A percentile compares a stretch with the other conserved stretches of the same genome.
phyloP scores from a whole-genome alignment of 129 eudicot species.

The Tanacetum coccineum region DNA sequence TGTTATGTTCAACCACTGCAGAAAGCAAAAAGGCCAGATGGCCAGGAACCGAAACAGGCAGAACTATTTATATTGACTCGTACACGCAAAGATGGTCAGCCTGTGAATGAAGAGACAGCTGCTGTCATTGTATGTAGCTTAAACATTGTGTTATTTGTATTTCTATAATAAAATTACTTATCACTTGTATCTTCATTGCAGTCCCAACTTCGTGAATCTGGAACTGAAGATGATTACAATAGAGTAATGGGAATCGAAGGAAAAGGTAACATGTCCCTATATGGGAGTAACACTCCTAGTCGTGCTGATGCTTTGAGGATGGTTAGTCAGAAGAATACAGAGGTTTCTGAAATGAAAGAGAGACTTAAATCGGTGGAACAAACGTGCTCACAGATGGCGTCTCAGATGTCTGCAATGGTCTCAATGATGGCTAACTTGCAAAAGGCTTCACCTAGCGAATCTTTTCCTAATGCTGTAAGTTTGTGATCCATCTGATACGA shows the following conservation, averaged over 20 bases:
- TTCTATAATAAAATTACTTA: neutral
- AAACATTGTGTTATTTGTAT: neutral
- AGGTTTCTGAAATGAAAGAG: slow-evolving; percentile 50
- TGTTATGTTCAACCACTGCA: slow-evolving; percentile 12
- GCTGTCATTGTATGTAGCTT: slow-evolving; percentile 43
- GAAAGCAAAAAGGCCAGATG: slow-evolving; percentile 51
- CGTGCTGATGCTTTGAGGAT: slow-evolving; percentile 42
- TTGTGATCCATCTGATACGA: slow-evolving; percentile 12
- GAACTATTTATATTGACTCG: slow-evolving; percentile 57
- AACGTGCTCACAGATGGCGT: slow-evolving; percentile 55
- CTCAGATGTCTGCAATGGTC: slow-evolving; percentile 55
- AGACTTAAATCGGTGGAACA: slow-evolving; percentile 45
- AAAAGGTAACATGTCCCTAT: slow-evolving; percentile 22
- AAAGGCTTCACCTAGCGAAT: slow-evolving; percentile 8
- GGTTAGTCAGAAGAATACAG: slow-evolving; percentile 36
- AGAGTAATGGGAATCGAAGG: slow-evolving; percentile 37
- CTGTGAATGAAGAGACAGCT: slow-evolving; percentile 50
- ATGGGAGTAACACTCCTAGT: slow-evolving; percentile 32
- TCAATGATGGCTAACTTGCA: slow-evolving; percentile 45
- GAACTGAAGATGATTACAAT: slow-evolving; percentile 30
- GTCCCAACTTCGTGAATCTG: slow-evolving; percentile 43
- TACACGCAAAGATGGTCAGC: slow-evolving; percentile 51
- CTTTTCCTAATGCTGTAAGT: slow-evolving; percentile 30
- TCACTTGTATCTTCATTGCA: slow-evolving; percentile 21
- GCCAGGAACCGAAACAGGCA: slow-evolving; percentile 47